Evolutionary conservation across 2,329 filamentous ascomycete species (phyloP), one percentile per base, ranked within the genome.

Genomic region (Verticillium isaacii): DNA sequence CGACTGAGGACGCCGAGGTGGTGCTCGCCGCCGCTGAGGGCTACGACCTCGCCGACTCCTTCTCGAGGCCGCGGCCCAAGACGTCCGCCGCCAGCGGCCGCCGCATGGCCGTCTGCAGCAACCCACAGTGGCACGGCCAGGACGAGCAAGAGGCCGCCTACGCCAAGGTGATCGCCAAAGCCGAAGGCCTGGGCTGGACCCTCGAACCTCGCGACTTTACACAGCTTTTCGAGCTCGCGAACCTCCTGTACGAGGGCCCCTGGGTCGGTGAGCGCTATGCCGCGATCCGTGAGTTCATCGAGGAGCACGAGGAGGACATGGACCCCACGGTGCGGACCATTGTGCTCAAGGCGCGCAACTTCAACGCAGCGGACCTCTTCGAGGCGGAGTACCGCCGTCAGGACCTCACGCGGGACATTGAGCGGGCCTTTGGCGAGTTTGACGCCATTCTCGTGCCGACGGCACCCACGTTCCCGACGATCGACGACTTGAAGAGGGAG

Each of bases 231-330:
- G 76, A 78, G 58, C 83, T 82, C 4, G 83, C 81, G 2, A 73
- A 79, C 58, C 74, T 87, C 2, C 72, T 87, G 0, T 87, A 87
- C 67, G 79, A 82, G 25, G 84, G 84, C 0, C 80, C 83, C 0
- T 82, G 86, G 69, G 82, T 87, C 1, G 81, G 79, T 1, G 85
- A 87, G 67, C 77, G 85, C 17, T 82, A 85, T 62, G 80, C 81
- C 3, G 80, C 82, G 15, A 83, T 84, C 37, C 70, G 74, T 5
- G 67, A 74, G 39, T 75, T 86, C 57, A 81, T 84, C 62, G 72
- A 76, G 19, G 61, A 70, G 5, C 61, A 67, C 2, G 56, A 67
- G 1, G 64, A 69, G 11, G 68, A 68, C 7, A 72, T 77, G 69
- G 74, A 77, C 36, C 74, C 73, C 8, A 66, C 70, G 14, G 76